A percentile compares a stretch with the other conserved stretches of the same genome.
These are phyloP conservation scores for Debaryomycetaceae sp. DNA, from an alignment of 1,139 yeast genomes.

Conservation along the genomic window DNA sequence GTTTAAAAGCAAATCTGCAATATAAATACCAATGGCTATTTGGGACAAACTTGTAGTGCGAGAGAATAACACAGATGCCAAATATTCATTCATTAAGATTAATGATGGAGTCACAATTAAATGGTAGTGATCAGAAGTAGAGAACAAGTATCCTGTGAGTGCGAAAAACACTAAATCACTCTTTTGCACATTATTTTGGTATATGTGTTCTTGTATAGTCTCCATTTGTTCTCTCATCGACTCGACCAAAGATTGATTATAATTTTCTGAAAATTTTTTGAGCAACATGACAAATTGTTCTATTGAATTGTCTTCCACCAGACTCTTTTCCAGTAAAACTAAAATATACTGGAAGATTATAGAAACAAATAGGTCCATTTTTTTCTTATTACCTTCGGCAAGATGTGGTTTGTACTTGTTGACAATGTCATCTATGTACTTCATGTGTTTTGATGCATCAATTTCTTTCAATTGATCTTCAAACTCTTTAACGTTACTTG, in stretches of 20 bases:
- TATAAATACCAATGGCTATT: constrained; percentile 47
- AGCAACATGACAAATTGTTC: constrained; percentile 50
- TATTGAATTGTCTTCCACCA: constrained; percentile 14
- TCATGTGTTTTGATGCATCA: constrained; percentile 26
- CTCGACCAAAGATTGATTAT: constrained; percentile 61
- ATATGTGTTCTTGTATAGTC: constrained; percentile 49
- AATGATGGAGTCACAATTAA: constrained; percentile 82
- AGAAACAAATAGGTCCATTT: constrained; percentile 60
- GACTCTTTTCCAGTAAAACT: constrained; percentile 38
- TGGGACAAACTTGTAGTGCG: constrained; percentile 48
- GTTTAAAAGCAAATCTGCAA: constrained; percentile 61
- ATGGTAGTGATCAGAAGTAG: constrained; percentile 96
- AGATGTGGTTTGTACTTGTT: constrained; percentile 70
- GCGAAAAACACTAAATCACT: constrained; percentile 67
- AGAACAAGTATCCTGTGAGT: constrained; percentile 72
- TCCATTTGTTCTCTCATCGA: constrained; percentile 29
- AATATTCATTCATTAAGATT: constrained; percentile 66
- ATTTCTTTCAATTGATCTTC: constrained; percentile 29
- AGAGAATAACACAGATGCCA: constrained; percentile 30
- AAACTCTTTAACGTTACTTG: constrained; percentile 55
- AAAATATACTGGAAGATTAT: constrained; percentile 65
- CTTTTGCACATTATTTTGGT: constrained; percentile 24
- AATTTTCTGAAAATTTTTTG: constrained; percentile 61
- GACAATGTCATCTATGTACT: constrained; percentile 53
- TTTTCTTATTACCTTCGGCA: constrained; percentile 79